These are phyloP conservation scores for Zizania palustris DNA, from an alignment of 202 grass and related monocot genomes.

Conservation along the genomic window DNA sequence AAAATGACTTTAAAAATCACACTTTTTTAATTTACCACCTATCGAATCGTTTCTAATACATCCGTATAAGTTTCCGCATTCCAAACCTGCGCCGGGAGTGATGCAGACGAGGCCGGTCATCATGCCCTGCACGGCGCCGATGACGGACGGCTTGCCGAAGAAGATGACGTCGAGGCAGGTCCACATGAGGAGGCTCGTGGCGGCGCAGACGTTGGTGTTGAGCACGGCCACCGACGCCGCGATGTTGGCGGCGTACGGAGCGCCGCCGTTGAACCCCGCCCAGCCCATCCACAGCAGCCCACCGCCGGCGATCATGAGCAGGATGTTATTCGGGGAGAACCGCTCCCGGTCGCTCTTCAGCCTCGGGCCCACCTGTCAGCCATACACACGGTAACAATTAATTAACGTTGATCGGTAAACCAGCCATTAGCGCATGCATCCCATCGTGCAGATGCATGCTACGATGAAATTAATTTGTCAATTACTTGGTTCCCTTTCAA, in stretches of 20 bases:
- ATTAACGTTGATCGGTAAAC: neutral
- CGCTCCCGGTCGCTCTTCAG: conserved; percentile 65
- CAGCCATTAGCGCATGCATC: neutral
- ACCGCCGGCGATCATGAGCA: conserved; percentile 54
- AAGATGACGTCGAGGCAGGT: conserved; percentile 76
- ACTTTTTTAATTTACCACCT: too few species aligned
- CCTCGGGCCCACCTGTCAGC: conserved; percentile 61
- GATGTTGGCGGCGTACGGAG: conserved; percentile 51
- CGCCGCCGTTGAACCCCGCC: conserved; percentile 59
- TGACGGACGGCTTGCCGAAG: conserved; percentile 20
- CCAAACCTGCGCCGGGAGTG: conserved; percentile 17
- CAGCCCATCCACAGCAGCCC: conserved; percentile 60
- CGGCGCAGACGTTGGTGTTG: conserved; percentile 58
- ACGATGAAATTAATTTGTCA: neutral
- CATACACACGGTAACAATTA: too few species aligned
- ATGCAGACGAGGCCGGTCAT: neutral
- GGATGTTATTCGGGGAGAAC: conserved; percentile 62
- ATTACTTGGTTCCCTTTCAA: neutral
- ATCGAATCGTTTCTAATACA: too few species aligned
- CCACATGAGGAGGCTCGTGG: conserved; percentile 81
- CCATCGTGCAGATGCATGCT: neutral
- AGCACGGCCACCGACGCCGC: conserved; percentile 51
- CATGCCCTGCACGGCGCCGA: neutral
- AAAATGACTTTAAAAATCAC: neutral
- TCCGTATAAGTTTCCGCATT: neutral